Base-by-base conservation (phyloP, 2,329 filamentous ascomycete genomes). In the Colletotrichum sp. region DNA sequence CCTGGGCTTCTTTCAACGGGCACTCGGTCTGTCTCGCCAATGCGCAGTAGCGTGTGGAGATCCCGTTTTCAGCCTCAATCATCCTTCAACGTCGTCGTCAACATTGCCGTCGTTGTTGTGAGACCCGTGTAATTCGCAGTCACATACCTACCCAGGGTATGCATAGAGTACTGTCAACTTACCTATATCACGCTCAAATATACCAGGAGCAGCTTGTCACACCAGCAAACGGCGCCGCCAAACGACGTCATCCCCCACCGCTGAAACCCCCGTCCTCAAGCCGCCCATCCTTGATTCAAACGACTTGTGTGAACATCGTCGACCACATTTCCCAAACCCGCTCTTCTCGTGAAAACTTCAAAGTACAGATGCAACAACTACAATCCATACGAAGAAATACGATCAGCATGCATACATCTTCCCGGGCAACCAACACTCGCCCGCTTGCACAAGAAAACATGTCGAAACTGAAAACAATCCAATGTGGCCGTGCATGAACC, bases 201-300 rank as follows among this genome's bases (percentile, higher is more conserved):
- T 71, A 71, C 59, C 68, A 32, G 44, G n/a, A 21, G 24, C 36
- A 34, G 16, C 32, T 52, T 49, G 30, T 62, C 36, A 55, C 28
- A 36, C 55, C 55, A 4, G 60, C 39, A 57, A 71, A 70, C 55
- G 28, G 24, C 39, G 34, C 67, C 18, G 34, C 24, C 39, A 26
- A n/a, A 44, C 52, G 39, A 71, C 68, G 59, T 65, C 68, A 71
- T 71, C 59, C 60, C 39, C 30, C 68, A 71, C 68, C n/a, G n/a
- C 39, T 71, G 68, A 71, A 71, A 65, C 68, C 44, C 21, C 57
- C 24, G n/a, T 64, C 26, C n/a, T 71, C 59, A 55, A n/a, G 57
- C 36, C 28, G 26, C 18, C 15, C 26, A 64, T 62, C 26, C 55
- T 49, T 57, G 39, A 57, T 32, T 18, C 26, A 18, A 15, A 21